A percentile compares a stretch with the other conserved stretches of the same genome.
These are phyloP conservation scores for Thymus quinquecostatus DNA, from an alignment of 257 asterid species.

Conservation along the genomic window DNA sequence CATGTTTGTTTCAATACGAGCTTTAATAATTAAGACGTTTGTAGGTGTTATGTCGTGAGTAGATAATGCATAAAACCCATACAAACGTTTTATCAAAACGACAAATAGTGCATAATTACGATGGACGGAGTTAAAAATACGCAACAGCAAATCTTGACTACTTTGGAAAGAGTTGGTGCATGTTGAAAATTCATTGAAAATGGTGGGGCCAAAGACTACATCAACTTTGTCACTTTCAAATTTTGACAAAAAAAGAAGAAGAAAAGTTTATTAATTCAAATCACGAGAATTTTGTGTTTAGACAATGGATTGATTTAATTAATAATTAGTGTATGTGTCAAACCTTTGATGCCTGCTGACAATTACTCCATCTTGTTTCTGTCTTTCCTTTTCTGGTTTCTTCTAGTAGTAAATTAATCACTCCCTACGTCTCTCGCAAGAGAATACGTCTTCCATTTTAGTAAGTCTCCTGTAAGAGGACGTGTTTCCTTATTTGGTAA, in stretches of 20 bases:
- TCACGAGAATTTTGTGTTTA: background rate
- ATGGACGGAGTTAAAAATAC: no score
- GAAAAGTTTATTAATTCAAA: background rate
- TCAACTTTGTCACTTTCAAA: conserved; percentile 9
- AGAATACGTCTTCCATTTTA: no score
- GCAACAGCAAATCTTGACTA: background rate
- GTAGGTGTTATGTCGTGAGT: no score
- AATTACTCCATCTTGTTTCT: background rate
- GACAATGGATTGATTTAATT: background rate
- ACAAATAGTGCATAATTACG: no score
- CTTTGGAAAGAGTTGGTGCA: background rate
- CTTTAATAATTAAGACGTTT: no score
- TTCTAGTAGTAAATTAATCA: background rate
- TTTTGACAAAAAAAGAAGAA: background rate
- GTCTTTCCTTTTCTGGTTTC: background rate
- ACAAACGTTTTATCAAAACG: no score
- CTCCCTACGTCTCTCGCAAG: background rate
- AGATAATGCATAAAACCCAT: no score
- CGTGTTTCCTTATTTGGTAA: no score
- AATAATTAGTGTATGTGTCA: background rate
- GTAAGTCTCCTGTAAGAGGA: no score
- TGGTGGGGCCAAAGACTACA: background rate
- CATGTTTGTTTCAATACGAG: no score
- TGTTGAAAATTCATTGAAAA: conserved; percentile 12
- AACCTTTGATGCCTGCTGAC: background rate